Conservation (phyloP, 257 asterid genomes). For the Solanum sejunctum region DNA sequence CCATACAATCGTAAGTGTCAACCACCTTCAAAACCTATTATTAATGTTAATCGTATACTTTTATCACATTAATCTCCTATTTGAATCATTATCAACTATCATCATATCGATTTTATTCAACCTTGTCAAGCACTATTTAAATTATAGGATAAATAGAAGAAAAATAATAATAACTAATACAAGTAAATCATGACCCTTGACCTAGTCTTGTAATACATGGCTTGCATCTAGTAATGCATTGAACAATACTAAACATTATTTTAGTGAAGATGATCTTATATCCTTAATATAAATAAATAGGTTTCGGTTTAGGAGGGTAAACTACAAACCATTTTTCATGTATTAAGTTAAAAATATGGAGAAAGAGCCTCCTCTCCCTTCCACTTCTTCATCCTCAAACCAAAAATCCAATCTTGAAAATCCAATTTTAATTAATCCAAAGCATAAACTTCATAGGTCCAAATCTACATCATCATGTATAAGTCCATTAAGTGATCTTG, state of each 20-base stretch:
- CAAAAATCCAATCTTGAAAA: slow-evolving; percentile 7
- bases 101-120: background rate
- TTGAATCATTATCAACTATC: background rate
- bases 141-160: background rate
- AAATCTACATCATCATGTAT: slow-evolving; percentile 42
- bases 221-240: no score
- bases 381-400: background rate
- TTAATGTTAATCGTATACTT: no score
- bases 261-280: no score
- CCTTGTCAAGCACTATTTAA: background rate
- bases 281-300: no score
- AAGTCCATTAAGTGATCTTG: slow-evolving; percentile 28
- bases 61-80: no score
- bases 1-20: no score
- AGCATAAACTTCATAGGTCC: slow-evolving; percentile 53
- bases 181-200: background rate
- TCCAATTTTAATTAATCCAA: slow-evolving; percentile 12
- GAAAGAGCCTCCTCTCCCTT: slow-evolving; percentile 55
- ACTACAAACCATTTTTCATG: no score
- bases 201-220: no score
- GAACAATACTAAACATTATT: no score
- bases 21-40: no score
- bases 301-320: no score
- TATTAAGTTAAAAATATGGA: slow-evolving; percentile 23
- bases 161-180: background rate